Evolutionary conservation across 106 monocot genomes (phyloP).

Genomic region (Dactylorhiza incarnata): DNA sequence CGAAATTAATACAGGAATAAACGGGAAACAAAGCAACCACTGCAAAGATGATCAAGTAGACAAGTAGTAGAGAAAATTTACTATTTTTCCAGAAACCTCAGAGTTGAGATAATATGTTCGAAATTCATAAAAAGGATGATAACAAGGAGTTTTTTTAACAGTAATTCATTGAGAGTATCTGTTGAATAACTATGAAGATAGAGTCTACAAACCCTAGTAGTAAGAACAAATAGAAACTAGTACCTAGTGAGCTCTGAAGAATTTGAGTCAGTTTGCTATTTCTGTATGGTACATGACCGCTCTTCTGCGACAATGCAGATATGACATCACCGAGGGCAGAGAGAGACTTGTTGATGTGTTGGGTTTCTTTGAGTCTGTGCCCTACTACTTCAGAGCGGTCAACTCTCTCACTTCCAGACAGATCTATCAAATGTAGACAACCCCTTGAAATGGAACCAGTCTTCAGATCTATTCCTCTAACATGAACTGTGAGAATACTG

Average conservation of each 20-base stretch:
- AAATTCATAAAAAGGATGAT: not conserved
- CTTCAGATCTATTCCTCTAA: constrained; percentile 67
- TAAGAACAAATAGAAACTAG: not conserved
- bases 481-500: constrained; percentile 92
- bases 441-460: constrained; percentile 65
- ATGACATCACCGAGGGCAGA: constrained; percentile 96
- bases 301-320: constrained; percentile 85
- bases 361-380: constrained; percentile 88
- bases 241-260: constrained; percentile 94
- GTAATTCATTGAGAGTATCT: not conserved
- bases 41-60: too few species aligned
- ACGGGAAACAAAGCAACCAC: too few species aligned
- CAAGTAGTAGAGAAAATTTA: not conserved
- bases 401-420: constrained; percentile 96
- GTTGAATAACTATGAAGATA: not conserved
- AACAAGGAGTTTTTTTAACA: not conserved
- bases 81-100: not conserved
- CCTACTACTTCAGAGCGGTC: constrained; percentile 90
- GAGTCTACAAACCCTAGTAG: not conserved
- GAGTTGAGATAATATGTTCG: not conserved
- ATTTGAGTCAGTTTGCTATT: constrained; percentile 99
- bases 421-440: constrained; percentile 86
- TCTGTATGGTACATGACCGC: constrained; percentile 78
- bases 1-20: not conserved
- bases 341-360: constrained; percentile 90